These are phyloP conservation scores for Trichocomaceae sp. DNA, from an alignment of 2,329 filamentous ascomycete species.

Conservation along the genomic window DNA sequence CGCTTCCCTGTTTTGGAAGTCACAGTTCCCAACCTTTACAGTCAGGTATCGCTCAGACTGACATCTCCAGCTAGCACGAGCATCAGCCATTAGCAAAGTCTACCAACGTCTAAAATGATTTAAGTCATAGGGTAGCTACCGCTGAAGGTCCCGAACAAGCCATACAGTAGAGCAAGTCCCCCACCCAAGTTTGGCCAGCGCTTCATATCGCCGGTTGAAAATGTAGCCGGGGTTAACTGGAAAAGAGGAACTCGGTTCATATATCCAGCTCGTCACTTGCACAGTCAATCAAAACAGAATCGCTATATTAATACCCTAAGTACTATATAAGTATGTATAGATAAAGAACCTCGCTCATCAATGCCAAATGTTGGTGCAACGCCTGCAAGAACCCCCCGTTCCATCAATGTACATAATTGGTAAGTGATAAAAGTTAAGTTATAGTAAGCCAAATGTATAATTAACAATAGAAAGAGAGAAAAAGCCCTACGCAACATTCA, in stretches of 20 bases:
- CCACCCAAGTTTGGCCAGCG: background rate
- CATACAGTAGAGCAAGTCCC: background rate
- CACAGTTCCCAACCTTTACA: conserved; percentile 5
- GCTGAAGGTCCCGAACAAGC: no score
- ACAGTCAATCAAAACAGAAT: no score
- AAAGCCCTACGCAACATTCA: conserved; percentile 3
- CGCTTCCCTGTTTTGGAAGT: background rate
- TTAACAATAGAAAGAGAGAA: background rate
- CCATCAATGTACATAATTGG: background rate
- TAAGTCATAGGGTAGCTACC: no score
- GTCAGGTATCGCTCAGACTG: conserved; percentile 8
- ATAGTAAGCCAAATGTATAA: background rate
- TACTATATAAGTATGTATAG: background rate
- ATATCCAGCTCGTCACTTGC: no score
- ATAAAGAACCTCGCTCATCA: background rate
- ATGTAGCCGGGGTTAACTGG: no score
- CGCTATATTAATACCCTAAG: background rate
- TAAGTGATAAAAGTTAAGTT: background rate
- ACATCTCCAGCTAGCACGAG: conserved; percentile 14
- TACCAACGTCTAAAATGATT: no score
- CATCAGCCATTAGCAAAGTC: no score
- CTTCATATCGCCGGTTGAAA: background rate
- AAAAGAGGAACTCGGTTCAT: no score
- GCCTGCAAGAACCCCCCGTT: background rate
- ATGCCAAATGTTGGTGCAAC: background rate